Evolutionary conservation across 306 rosid species (phyloP).

Genomic region (Lathyrus sativus): DNA sequence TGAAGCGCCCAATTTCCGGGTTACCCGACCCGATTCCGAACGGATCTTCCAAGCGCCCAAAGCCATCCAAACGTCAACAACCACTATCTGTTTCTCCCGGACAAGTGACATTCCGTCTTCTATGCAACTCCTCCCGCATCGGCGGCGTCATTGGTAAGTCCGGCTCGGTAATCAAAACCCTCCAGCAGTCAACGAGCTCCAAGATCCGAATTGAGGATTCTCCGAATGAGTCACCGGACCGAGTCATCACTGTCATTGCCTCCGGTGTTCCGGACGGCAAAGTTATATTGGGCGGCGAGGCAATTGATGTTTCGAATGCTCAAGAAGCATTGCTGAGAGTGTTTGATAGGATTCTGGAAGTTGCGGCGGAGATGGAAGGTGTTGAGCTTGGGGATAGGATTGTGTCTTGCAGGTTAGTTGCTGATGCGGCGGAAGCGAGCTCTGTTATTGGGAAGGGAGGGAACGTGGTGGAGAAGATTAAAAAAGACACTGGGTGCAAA

Average conservation of each 20-base stretch:
- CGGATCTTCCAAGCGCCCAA: slow-evolving; percentile 69
- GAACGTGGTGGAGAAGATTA: slow-evolving; percentile 85
- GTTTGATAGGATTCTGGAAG: slow-evolving; percentile 87
- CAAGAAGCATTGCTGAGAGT: slow-evolving; percentile 88
- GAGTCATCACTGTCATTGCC: slow-evolving; percentile 63
- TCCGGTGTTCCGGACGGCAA: slow-evolving; percentile 40
- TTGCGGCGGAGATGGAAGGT: slow-evolving; percentile 84
- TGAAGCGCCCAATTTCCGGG: slow-evolving; percentile 65
- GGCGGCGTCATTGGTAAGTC: slow-evolving; percentile 96
- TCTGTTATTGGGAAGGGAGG: slow-evolving; percentile 95
- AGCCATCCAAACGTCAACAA: slow-evolving; percentile 52
- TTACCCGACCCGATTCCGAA: slow-evolving; percentile 50
- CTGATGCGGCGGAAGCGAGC: slow-evolving; percentile 65
- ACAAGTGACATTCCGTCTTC: slow-evolving; percentile 79
- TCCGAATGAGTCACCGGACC: slow-evolving; percentile 70
- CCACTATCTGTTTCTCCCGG: slow-evolving; percentile 63
- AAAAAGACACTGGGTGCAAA: slow-evolving; percentile 73
- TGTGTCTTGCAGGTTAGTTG: slow-evolving; percentile 79
- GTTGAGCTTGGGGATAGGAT: slow-evolving; percentile 53
- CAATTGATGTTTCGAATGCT: slow-evolving; percentile 66
- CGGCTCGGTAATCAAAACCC: slow-evolving; percentile 70
- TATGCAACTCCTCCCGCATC: slow-evolving; percentile 82
- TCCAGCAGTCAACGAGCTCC: slow-evolving; percentile 77
- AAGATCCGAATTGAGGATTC: slow-evolving; percentile 87
- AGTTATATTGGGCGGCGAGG: slow-evolving; percentile 30